These are phyloP conservation scores for Periglandula ipomoeae DNA, from an alignment of 2,329 filamentous ascomycete species.

Conservation along the genomic window DNA sequence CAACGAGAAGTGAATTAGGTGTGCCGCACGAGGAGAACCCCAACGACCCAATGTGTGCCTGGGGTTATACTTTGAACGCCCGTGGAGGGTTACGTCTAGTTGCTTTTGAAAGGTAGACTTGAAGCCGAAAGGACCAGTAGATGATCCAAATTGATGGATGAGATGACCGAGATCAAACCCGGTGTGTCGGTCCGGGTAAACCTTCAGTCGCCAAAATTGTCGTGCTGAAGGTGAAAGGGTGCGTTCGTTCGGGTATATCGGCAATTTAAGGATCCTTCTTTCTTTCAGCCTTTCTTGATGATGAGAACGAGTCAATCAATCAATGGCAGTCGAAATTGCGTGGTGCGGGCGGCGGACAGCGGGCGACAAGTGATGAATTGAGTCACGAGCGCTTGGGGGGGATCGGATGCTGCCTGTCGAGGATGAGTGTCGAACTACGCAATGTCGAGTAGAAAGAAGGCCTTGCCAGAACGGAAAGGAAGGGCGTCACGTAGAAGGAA, in stretches of 20 bases:
- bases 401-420: background rate
- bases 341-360: slow-evolving; percentile 15
- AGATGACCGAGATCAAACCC: background rate
- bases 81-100: background rate
- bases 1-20: slow-evolving; percentile 4
- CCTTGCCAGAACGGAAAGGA: slow-evolving; percentile 18
- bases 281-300: slow-evolving; percentile 19
- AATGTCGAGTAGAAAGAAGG: slow-evolving; percentile 29
- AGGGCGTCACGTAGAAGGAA: slow-evolving; percentile 10
- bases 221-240: background rate
- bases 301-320: slow-evolving; percentile 9
- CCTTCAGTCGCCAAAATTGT: background rate
- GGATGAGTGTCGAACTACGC: slow-evolving; percentile 12
- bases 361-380: slow-evolving; percentile 11
- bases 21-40: slow-evolving; percentile 15
- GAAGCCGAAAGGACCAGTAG: background rate
- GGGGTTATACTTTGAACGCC: slow-evolving; percentile 8
- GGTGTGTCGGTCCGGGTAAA: background rate
- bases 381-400: background rate
- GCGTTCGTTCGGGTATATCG: background rate
- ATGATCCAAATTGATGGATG: background rate
- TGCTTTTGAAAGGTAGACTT: background rate
- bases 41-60: slow-evolving; percentile 16
- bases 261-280: slow-evolving; percentile 18
- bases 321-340: slow-evolving; percentile 11